A percentile compares a stretch with the other conserved stretches of the same genome.
Evolutionary conservation across 2,329 filamentous ascomycete genomes (phyloP).

Genomic region (Aspergillus ochraceoroseus): DNA sequence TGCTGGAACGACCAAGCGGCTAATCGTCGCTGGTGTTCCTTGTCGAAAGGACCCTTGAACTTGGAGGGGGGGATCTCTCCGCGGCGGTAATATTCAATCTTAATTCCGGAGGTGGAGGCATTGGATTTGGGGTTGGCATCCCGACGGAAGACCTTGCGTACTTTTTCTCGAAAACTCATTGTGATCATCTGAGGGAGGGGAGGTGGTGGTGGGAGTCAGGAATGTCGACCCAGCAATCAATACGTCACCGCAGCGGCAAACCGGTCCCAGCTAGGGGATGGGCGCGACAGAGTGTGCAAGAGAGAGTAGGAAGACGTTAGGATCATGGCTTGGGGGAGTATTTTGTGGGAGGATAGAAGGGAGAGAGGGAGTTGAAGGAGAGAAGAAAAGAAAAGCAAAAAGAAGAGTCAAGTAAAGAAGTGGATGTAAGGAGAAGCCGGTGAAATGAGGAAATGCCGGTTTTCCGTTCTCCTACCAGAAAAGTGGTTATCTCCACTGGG

Average conservation of each 20-base stretch:
- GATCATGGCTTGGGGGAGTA: no score
- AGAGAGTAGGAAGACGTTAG: slow-evolving; percentile 22
- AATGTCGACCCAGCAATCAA: slow-evolving; percentile 14
- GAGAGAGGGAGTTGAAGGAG: slow-evolving; percentile 1
- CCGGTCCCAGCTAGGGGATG: slow-evolving; percentile 30
- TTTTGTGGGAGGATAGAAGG: slow-evolving; percentile 8
- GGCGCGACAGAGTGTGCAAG: slow-evolving; percentile 32
- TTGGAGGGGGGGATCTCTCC: slow-evolving; percentile 47
- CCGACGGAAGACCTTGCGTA: slow-evolving; percentile 36
- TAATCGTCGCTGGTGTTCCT: slow-evolving; percentile 42
- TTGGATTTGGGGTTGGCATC: slow-evolving; percentile 23
- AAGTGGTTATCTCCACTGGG: no score
- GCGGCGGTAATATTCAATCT: slow-evolving; percentile 48
- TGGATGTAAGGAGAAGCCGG: slow-evolving; percentile 5
- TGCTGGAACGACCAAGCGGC: slow-evolving; percentile 44
- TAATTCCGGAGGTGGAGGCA: slow-evolving; percentile 31
- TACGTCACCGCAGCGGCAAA: slow-evolving; percentile 28
- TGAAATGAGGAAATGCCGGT: slow-evolving; percentile 4
- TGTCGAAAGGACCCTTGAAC: slow-evolving; percentile 47
- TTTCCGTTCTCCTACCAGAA: not conserved
- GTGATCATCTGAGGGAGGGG: slow-evolving; percentile 14
- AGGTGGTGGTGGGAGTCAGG: slow-evolving; percentile 1
- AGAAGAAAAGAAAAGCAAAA: slow-evolving; percentile 4
- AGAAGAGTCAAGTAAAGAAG: slow-evolving; percentile 8
- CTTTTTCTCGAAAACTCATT: slow-evolving; percentile 40